Evolutionary conservation across 2,329 filamentous ascomycete species (phyloP), one percentile per base, ranked within the genome.

Genomic region (Colletotrichum lindemuthianum): DNA sequence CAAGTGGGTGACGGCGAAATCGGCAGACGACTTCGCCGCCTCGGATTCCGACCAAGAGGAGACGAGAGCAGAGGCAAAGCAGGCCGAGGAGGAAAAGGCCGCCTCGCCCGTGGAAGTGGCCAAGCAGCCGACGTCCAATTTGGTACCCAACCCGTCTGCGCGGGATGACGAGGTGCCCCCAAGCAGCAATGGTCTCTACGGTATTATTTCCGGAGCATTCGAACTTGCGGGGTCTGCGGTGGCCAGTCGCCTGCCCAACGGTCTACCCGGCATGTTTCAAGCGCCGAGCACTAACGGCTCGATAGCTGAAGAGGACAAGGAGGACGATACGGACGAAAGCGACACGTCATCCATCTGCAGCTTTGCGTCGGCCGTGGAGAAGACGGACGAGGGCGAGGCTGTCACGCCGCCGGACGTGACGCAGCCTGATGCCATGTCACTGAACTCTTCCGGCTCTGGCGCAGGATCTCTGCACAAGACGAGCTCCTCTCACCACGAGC

Each of bases 1-100:
- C 12, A 86, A 93, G 61, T 97, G 93, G 93, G 71, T 86, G 36
- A 79, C 79, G 8, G 73, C 79, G 5, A 81, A 79, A 65, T 73
- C 74, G 9, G 69, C 74, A 12, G 73, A 77, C 5, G 76, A 77
- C 6, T 76, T 80, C 24, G 66, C 69, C 6, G 64, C 75, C 58
- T 59, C 69, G 34, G 61, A 68, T 16, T 37, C 54, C 8, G 48
- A 48, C 16, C 37, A 67, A 32, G 54, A 59, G 48, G 41, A 63
- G 12, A 64, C 54, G n/a, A 70, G 71, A 55, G 63, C 65, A 33
- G 71, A 70, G 10, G 65, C 66, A n/a, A 70, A 69, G n/a, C 68
- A 76, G 53, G 65, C 74, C 37, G 74, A 76, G 51, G 71, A 73
- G 45, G 34, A 51, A 34, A 72, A 60, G 44, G 70, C 74, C 55